Evolutionary conservation across 2,329 filamentous ascomycete genomes (phyloP), one percentile per base, ranked within the genome.

Genomic region (Colletotrichum lini): DNA sequence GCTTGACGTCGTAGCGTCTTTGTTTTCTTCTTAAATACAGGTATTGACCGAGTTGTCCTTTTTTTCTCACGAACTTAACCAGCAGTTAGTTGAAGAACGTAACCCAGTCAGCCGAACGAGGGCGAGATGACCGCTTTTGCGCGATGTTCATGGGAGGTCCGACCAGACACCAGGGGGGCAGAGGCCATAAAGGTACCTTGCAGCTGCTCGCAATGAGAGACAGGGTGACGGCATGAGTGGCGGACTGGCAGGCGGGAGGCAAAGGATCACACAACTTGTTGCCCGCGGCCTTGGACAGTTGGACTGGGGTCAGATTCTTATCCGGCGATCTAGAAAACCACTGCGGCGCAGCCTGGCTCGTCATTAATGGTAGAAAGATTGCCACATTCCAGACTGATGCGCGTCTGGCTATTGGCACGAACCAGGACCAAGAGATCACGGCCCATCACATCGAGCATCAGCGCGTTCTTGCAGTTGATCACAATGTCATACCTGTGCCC

Each of bases 201-300:
- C n/a, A 16, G 35, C 44, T 30, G 26, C 40, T 40, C 23, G 59
- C 47, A 50, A 52, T 30, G 42, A 58, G 47, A 44, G 38, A 53
- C 10, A 2, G 30, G 30, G 30, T 2, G 65, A 58, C 53, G 52
- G 68, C 44, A 50, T 58, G 65, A 68, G 53, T 67, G 53, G 50
- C 69, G 58, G 59, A 60, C 59, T 65, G 67, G 58, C 65, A 68
- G 42, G 52, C 50, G 63, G 68, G 58, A 63, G 50, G 45, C 53
- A 52, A 54, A 59, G 40, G 54, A 38, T 10, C 35, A 38, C 30
- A 35, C 30, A 35, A 35, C 9, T 68, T 63, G 47, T 40, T 13
- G 53, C 63, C 63, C 40, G 50, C 42, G 50, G 49, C 42, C 15
- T 35, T 53, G 42, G 8, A 35, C 30, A 8, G 30, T 35, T 9